phyloP scores from a whole-genome alignment of 768 basidiomycete species.

The Pleurotus tuber-regium region DNA sequence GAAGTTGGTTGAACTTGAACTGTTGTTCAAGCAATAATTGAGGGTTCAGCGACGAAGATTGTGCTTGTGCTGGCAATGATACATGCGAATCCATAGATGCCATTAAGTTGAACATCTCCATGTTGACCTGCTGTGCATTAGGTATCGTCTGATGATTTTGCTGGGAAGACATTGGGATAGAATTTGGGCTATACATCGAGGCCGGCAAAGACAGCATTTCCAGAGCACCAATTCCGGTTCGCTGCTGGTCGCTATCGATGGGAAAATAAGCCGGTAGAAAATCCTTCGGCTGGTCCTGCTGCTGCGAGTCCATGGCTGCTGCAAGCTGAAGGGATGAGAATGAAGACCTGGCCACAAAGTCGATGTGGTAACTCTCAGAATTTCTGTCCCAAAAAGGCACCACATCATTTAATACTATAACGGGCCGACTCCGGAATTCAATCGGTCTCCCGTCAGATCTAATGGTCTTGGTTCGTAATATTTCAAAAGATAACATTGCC shows the following conservation, averaged over 20 bases:
- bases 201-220: neutral
- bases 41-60: constrained; percentile 28
- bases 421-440: neutral
- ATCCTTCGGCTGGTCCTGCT: constrained; percentile 13
- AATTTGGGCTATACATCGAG: constrained; percentile 6
- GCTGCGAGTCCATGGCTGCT: constrained; percentile 11
- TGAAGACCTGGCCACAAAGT: neutral
- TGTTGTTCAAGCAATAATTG: constrained; percentile 70
- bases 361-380: neutral
- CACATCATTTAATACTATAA: neutral
- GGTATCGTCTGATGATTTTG: neutral
- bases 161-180: neutral
- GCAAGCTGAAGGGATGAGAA: neutral
- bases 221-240: neutral
- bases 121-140: constrained; percentile 34
- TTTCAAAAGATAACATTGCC: constrained; percentile 1
- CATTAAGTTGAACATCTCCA: constrained; percentile 55
- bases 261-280: constrained; percentile 12
- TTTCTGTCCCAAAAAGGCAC: constrained; percentile 2
- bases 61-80: constrained; percentile 14
- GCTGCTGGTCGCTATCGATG: constrained; percentile 2
- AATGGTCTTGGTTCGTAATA: too few species aligned
- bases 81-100: constrained; percentile 32
- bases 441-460: too few species aligned
- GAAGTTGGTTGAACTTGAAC: constrained; percentile 74